Base-by-base conservation (phyloP, 2,329 filamentous ascomycete species). In the Aspergillus sclerotialis region DNA sequence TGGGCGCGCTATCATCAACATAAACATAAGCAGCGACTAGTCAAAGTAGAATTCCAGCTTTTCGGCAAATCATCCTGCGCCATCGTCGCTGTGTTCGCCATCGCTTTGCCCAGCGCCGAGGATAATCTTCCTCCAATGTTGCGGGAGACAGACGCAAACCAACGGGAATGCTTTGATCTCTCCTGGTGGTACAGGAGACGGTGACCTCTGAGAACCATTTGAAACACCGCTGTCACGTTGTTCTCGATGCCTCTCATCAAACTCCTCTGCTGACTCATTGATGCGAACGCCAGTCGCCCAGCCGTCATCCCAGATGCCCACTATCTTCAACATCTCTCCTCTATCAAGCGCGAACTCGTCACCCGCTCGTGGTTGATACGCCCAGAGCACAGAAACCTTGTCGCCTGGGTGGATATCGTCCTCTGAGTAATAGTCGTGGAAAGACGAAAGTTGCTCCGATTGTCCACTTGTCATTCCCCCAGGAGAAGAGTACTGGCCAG, bases 231-330 rank as follows among this genome's bases (percentile, higher is more conserved):
- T 96, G 63, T 98, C 92, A 42, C 92, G 78, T 55, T 94, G 88
- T 21, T 79, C 69, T 52, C 84, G 80, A 50, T 78, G 76, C 44
- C 82, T 75, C 28, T 75, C 73, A 49, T 94, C 85, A 80, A 87
- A 95, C 44, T 95, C 86, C 41, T 96, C 90, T 2, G 88, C 88
- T 36, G 78, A 75, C 50, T 94, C 85, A 35, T 82, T 74, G 36
- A 94, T 68, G 55, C 93, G 73, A 36, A 95, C 75, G 50, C 92
- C 92, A 1, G 92, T 98, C 8, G 92, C 92, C 92, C 92, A 98
- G 30, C 92, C 92, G 58, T 98, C 92, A 53, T 98, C 92, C 92
- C 92, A 98, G 47, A 98, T 98, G 42, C 92, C 92, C 19, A 96
- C 83, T 10, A 98, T 82, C 67, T 95, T 96, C 53, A 98, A 75